These are phyloP conservation scores for Pulveroboletus ravenelii DNA, from an alignment of 768 basidiomycete genomes.

Conservation along the genomic window DNA sequence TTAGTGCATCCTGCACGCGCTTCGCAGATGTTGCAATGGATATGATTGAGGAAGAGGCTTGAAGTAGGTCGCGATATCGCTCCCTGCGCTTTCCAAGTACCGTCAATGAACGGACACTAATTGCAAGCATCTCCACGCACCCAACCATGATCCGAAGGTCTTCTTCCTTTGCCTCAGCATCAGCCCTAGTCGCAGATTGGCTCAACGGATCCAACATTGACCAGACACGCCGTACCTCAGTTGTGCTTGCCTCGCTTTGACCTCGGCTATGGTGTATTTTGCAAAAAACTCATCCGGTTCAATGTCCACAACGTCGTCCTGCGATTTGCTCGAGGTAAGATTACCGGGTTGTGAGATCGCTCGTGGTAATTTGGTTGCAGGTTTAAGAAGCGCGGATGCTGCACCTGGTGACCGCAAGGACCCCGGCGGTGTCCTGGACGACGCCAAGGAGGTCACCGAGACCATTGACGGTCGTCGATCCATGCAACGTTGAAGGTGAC, in stretches of 20 bases:
- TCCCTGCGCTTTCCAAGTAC: constrained; percentile 66
- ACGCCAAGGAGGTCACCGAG: constrained; percentile 28
- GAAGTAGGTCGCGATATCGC: constrained; percentile 82
- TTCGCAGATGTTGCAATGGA: constrained; percentile 66
- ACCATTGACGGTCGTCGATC: constrained; percentile 36
- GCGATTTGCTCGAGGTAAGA: constrained; percentile 13
- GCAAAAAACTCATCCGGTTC: constrained; percentile 75
- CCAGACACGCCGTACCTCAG: constrained; percentile 46
- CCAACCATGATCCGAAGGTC: constrained; percentile 89
- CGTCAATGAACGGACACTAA: constrained; percentile 23
- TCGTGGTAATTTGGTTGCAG: constrained; percentile 4
- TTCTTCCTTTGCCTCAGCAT: constrained; percentile 84
- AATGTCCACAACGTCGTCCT: constrained; percentile 26
- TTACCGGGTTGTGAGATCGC: constrained; percentile 10
- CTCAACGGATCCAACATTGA: background rate
- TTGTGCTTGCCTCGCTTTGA: constrained; percentile 61
- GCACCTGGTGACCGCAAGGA: constrained; percentile 3
- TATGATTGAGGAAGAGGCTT: constrained; percentile 83
- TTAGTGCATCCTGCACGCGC: constrained; percentile 57
- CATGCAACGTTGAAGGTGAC: constrained; percentile 26
- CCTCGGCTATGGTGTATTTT: constrained; percentile 65
- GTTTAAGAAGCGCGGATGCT: constrained; percentile 3
- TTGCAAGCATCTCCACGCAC: constrained; percentile 46
- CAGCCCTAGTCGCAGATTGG: constrained; percentile 42
- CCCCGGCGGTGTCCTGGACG: constrained; percentile 16